Conservation (phyloP, 2,329 filamentous ascomycete genomes). For the Exophiala oligosperma region DNA sequence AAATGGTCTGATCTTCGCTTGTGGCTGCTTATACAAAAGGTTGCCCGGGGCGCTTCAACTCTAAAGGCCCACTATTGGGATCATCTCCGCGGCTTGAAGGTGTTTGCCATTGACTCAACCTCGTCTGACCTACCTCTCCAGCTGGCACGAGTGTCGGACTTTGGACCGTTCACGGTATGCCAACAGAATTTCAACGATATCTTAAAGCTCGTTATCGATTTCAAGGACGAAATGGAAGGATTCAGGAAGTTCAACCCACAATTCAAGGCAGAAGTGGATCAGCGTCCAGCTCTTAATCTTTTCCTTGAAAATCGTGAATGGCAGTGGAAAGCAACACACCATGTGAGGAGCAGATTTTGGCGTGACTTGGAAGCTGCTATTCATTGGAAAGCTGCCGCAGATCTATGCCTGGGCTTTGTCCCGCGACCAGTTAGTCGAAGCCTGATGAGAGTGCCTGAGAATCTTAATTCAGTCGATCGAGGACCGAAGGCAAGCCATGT, state of each 20-base stretch:
- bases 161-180: not conserved
- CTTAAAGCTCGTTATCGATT: too few relatives aligned
- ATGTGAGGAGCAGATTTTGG: not conserved
- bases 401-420: conserved; percentile 8
- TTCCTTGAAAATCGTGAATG: not conserved
- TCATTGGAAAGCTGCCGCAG: not conserved
- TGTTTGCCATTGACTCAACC: not conserved
- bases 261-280: not conserved
- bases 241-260: not conserved
- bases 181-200: not conserved
- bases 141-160: not conserved
- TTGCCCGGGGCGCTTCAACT: not conserved
- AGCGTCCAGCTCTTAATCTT: too few relatives aligned
- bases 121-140: not conserved
- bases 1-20: not conserved
- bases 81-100: not conserved
- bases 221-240: too few relatives aligned
- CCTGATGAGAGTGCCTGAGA: not conserved
- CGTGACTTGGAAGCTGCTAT: conserved; percentile 1
- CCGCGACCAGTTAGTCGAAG: not conserved
- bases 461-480: too few relatives aligned
- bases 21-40: not conserved
- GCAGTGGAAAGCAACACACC: not conserved
- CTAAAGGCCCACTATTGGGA: too few relatives aligned
- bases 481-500: not conserved